phyloP scores from a whole-genome alignment of 2,329 filamentous ascomycete genomes.

The Fusarium floridanum region DNA sequence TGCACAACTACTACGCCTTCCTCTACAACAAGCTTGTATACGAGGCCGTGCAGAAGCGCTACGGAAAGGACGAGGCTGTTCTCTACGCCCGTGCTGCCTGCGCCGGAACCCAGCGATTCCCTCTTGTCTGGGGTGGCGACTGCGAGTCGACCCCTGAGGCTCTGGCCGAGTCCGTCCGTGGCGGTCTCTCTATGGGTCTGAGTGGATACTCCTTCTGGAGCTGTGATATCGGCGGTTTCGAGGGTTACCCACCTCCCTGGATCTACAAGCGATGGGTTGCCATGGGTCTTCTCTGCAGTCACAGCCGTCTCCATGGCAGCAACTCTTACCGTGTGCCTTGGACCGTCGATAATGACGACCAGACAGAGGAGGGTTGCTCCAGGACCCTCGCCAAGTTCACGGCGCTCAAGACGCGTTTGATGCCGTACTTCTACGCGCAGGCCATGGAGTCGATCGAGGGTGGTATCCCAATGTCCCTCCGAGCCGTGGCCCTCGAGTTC shows the following conservation, averaged over 20 bases:
- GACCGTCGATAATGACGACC: constrained; percentile 75
- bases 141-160: constrained; percentile 81
- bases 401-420: constrained; percentile 63
- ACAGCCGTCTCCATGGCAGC: constrained; percentile 78
- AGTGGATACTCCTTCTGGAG: constrained; percentile 78
- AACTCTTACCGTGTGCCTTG: constrained; percentile 81
- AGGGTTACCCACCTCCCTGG: constrained; percentile 74
- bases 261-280: constrained; percentile 85
- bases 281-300: constrained; percentile 78
- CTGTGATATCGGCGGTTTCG: constrained; percentile 79
- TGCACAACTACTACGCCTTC: constrained; percentile 85
- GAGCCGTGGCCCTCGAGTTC: constrained; percentile 78
- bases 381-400: constrained; percentile 62
- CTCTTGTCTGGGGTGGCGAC: constrained; percentile 80
- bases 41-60: constrained; percentile 70
- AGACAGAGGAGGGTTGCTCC: constrained; percentile 66
- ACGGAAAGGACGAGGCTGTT: constrained; percentile 67
- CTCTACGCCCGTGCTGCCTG: constrained; percentile 76
- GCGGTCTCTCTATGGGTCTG: constrained; percentile 73
- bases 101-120: constrained; percentile 77
- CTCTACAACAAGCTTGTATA: constrained; percentile 79
- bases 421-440: constrained; percentile 66
- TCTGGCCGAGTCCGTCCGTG: constrained; percentile 78
- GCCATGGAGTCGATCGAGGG: constrained; percentile 56
- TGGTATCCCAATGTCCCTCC: constrained; percentile 72